phyloP scores from a whole-genome alignment of 192 early-diverging fungal genomes.

The Backusella circina region DNA sequence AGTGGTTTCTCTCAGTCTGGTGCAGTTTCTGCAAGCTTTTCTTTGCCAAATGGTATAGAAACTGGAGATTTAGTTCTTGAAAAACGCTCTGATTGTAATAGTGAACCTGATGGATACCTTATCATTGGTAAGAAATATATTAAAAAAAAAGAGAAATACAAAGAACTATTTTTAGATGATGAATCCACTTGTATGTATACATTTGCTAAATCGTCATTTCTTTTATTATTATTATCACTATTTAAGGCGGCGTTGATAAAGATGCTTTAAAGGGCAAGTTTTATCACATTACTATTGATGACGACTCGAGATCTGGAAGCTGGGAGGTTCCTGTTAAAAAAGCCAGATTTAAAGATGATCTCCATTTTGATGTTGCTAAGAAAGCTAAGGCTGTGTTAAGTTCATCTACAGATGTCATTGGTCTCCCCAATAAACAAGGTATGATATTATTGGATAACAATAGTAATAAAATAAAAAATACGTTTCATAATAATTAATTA shows the following conservation, averaged over 20 bases:
- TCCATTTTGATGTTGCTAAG: neutral
- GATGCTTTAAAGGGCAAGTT: constrained; percentile 18
- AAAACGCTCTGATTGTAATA: neutral
- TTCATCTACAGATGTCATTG: constrained; percentile 25
- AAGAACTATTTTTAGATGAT: neutral
- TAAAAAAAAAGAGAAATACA: neutral
- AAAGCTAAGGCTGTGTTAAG: constrained; percentile 27
- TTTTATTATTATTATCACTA: neutral
- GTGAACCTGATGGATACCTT: constrained; percentile 31
- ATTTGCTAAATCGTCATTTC: neutral
- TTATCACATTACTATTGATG: neutral
- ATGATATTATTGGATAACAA: neutral
- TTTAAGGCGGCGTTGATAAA: constrained; percentile 31
- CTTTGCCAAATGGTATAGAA: neutral
- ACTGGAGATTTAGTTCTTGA: constrained; percentile 5
- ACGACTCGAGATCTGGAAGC: constrained; percentile 1
- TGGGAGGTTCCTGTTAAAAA: constrained; percentile 25
- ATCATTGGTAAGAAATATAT: constrained; percentile 16
- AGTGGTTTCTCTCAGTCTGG: constrained; percentile 4
- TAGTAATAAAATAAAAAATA: neutral
- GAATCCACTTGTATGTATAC: neutral
- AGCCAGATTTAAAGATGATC: constrained; percentile 17
- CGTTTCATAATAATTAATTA: neutral
- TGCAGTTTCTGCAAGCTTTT: neutral
- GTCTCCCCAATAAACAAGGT: constrained; percentile 28